Evolutionary conservation across 148 eudicot genomes (phyloP).

Genomic region (Limonium bicolor): DNA sequence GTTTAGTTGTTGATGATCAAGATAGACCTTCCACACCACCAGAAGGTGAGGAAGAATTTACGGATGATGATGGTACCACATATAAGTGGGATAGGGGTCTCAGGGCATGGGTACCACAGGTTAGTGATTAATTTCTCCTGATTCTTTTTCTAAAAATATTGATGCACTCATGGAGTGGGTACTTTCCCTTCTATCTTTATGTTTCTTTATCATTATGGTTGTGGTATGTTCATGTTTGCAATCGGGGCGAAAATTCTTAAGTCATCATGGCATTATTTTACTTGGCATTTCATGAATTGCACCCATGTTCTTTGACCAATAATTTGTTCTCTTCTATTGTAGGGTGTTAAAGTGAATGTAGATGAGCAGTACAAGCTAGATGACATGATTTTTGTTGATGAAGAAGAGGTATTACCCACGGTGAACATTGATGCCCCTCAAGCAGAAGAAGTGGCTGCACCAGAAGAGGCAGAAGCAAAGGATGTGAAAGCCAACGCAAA

Average conservation of each 20-base stretch:
- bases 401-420: constrained; percentile 71
- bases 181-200: neutral
- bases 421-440: constrained; percentile 14
- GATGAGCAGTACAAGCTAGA: constrained; percentile 39
- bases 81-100: constrained; percentile 83
- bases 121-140: constrained; percentile 7
- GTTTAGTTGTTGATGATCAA: constrained; percentile 14
- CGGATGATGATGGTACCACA: constrained; percentile 89
- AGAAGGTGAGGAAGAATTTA: constrained; percentile 87
- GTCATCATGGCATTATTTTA: neutral
- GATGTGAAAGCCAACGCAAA: constrained; percentile 26
- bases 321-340: constrained; percentile 8
- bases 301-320: too few relatives aligned
- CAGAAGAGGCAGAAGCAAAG: constrained; percentile 24
- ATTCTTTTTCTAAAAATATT: neutral
- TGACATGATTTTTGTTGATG: constrained; percentile 60
- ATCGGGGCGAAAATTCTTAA: neutral
- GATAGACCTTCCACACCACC: constrained; percentile 88
- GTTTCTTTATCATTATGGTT: neutral
- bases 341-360: constrained; percentile 26
- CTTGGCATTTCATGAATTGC: too few relatives aligned
- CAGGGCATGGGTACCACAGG: constrained; percentile 97
- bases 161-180: neutral
- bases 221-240: neutral
- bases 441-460: constrained; percentile 18